These are phyloP conservation scores for Diaporthe citrichinensis DNA, from an alignment of 2,329 filamentous ascomycete species.

Conservation along the genomic window DNA sequence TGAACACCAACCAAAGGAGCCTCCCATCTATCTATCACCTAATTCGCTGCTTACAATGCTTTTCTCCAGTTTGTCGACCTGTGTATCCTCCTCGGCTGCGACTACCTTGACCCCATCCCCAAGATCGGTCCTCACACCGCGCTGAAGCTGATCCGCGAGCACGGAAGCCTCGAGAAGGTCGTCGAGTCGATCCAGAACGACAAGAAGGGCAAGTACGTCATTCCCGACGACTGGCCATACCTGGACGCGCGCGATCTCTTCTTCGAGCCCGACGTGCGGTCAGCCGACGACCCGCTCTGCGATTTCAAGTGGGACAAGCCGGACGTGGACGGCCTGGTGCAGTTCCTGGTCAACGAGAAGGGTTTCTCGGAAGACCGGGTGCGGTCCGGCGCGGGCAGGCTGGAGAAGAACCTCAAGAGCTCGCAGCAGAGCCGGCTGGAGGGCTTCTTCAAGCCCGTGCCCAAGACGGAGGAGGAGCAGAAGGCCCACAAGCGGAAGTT, in stretches of 20 bases:
- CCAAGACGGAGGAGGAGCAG: constrained; percentile 90
- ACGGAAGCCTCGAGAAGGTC: constrained; percentile 89
- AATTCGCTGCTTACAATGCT: constrained; percentile 15
- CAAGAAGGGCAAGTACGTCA: constrained; percentile 81
- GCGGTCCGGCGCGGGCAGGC: constrained; percentile 79
- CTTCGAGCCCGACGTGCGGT: constrained; percentile 88
- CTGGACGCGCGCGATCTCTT: constrained; percentile 93
- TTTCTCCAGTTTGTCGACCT: constrained; percentile 88
- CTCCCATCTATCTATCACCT: neutral
- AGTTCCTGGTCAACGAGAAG: constrained; percentile 93
- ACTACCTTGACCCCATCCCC: constrained; percentile 96
- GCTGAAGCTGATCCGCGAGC: constrained; percentile 92
- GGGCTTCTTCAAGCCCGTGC: constrained; percentile 95
- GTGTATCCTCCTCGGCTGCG: constrained; percentile 96
- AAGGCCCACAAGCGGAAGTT: constrained; percentile 91
- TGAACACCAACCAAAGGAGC: constrained; percentile 53
- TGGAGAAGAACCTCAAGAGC: constrained; percentile 92
- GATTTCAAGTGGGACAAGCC: constrained; percentile 99
- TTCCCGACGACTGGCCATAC: constrained; percentile 98
- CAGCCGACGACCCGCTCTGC: constrained; percentile 86
- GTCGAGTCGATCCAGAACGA: constrained; percentile 85
- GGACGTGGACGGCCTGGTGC: constrained; percentile 88
- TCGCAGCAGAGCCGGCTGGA: constrained; percentile 92
- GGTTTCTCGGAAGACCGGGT: constrained; percentile 98
- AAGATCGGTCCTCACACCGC: constrained; percentile 94